Base-by-base conservation (phyloP, 2,329 filamentous ascomycete species). In the Dryadomyces quercus-mongolicae region DNA sequence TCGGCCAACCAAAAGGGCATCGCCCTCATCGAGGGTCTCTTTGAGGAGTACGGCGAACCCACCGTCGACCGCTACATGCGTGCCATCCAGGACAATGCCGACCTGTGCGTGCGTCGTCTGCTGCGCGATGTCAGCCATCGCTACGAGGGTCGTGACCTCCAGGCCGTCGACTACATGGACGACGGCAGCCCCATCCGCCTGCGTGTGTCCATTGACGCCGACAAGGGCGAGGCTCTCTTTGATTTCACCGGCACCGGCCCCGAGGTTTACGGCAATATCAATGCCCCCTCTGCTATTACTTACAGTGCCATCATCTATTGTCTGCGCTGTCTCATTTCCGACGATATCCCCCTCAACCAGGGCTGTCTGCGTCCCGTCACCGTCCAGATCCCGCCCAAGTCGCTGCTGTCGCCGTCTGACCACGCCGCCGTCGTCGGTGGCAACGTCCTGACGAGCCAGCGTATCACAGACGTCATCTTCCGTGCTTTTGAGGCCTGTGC, bases 1-100 rank as follows among this genome's bases (percentile, higher is more conserved):
- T 88, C 89, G 0, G 88, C 88, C 13, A 94, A 95, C 63, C 85
- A 89, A 61, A 90, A 90, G 61, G 89, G 89, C 9, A 92, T 92
- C 63, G 83, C 81, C 40, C 73, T 92, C 21, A 93, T 94, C 60
- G 78, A 78, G 51, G 75, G 78, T 0, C 71, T 93, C 1, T 90
- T 94, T 60, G 76, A 80, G 18, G 88, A 93, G 62, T 93, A 91
- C 61, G 83, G 84, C 16, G 82, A 88, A 60, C 74, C 82, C 2
- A 85, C 86, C 0, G 88, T 94, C 0, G 83, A 89, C 60, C 85
- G 87, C 63, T 92, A 92, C 67, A 93, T 94, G 88, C 74, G 78
- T 49, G 85, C 79, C 31, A 93, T 94, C 58, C 88, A 93, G 65
- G 77, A 82, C 56, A 93, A 91, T 48, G 88, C 88, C 0, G 88